Evolutionary conservation across 1,139 yeast genomes (phyloP), one percentile per base, ranked within the genome.

Genomic region (Blastobotrys arbuscula): DNA sequence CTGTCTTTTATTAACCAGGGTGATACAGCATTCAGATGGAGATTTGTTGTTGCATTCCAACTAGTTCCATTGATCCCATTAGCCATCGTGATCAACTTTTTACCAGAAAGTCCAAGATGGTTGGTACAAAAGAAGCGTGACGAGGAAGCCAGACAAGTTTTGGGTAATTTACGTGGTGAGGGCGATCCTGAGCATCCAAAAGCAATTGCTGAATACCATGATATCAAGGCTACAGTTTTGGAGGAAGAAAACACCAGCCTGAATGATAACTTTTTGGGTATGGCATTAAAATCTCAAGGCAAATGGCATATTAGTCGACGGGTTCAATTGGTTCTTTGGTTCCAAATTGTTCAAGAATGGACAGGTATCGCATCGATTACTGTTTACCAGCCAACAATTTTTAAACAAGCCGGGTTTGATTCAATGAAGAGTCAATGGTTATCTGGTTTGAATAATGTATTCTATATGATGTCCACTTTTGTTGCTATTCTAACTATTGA

Each of bases 1-100:
- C 72, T 84, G 44, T 78, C 83, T 2, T 83, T 77, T 58, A 78
- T 78, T 49, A 61, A 56, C 42, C 39, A 49, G 10, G 54, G 55
- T 7, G 44, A 51, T 28, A 48, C 52, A 24, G 55, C 53, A 2
- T 53, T 60, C 36, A 59, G 62, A 30, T 62, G 67, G 67, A 53
- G 67, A 35, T 55, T 61, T 54, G 66, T 63, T 23, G 59, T 60
- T 40, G 66, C 62, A 7, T 54, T 61, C 44, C 65, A 67, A 54
- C 50, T 61, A 23, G 56, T 63, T 3, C 31, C 44, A 15, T 28
- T 49, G 16, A 39, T 42, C 10, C 53, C 53, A 4, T 18, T 50
- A 4, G 13, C 47, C 12, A 33, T 45, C 10, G 6, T 52, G 1
- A 36, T 39, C 33, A 41, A 39, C 8, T 44, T 30, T 9, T n/a